Conservation (phyloP, 1,284 basidiomycete genomes). For the Athelia psychrophila region DNA sequence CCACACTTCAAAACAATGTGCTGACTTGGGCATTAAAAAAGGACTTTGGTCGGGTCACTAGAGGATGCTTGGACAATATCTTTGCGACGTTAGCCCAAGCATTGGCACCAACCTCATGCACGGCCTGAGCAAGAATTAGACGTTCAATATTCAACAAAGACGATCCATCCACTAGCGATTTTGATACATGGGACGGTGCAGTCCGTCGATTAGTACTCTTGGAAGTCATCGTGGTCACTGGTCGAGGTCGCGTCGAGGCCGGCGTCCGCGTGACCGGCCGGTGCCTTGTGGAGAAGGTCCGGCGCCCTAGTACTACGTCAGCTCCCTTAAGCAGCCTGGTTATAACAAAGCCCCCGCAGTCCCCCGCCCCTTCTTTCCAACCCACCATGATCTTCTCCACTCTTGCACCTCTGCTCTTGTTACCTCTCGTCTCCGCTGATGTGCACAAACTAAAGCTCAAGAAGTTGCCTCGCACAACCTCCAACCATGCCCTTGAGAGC, state of each 20-base stretch:
- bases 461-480: constrained; percentile 65
- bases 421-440: constrained; percentile 68
- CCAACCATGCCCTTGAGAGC: constrained; percentile 70
- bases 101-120: constrained; percentile 78
- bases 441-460: constrained; percentile 85
- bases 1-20: constrained; percentile 12
- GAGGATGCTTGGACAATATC: constrained; percentile 64
- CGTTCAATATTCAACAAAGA: constrained; percentile 53
- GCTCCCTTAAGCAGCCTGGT: constrained; percentile 15
- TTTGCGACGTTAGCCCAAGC: constrained; percentile 72
- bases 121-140: constrained; percentile 80
- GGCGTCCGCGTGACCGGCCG: neutral
- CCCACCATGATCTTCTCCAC: constrained; percentile 69
- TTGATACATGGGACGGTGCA: neutral
- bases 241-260: neutral
- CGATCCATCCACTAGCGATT: constrained; percentile 12
- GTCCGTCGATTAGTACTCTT: constrained; percentile 22
- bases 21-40: constrained; percentile 68
- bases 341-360: constrained; percentile 17
- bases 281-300: neutral
- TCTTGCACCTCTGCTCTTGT: constrained; percentile 53
- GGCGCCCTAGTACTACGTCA: constrained; percentile 10
- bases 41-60: constrained; percentile 57
- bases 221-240: constrained; percentile 15
- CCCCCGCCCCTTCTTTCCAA: constrained; percentile 19